A percentile compares a stretch with the other conserved stretches of the same genome.
phyloP scores from a whole-genome alignment of 768 basidiomycete species.

The Rubroboletus pulcherrimus region DNA sequence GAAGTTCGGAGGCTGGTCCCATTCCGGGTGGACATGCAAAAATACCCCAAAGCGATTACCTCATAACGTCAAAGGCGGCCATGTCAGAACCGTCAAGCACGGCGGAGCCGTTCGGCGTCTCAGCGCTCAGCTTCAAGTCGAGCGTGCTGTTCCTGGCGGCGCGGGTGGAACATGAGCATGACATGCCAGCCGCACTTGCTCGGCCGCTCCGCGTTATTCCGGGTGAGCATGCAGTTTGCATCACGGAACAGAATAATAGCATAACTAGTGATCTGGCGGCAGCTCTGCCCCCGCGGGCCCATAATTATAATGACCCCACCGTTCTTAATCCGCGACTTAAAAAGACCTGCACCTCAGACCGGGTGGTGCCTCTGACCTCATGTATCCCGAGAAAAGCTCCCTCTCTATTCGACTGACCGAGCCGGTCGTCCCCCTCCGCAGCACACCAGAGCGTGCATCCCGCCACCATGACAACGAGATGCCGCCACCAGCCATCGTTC shows the following conservation, averaged over 20 bases:
- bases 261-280: not conserved
- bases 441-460: constrained; percentile 33
- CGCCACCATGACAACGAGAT: constrained; percentile 26
- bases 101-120: not conserved
- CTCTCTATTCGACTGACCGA: constrained; percentile 65
- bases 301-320: not conserved
- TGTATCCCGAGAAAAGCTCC: constrained; percentile 35
- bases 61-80: not conserved
- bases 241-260: not conserved
- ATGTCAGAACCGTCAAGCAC: not conserved
- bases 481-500: constrained; percentile 58
- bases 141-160: not conserved
- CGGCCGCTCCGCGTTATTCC: not conserved
- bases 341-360: not conserved
- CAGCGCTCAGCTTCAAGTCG: not conserved
- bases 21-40: not conserved
- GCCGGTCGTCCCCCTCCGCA: constrained; percentile 66
- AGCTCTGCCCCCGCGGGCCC: not conserved
- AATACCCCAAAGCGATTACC: not conserved
- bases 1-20: no score
- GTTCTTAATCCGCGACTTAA: not conserved
- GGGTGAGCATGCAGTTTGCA: no score
- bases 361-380: not conserved
- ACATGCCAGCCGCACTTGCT: not conserved
- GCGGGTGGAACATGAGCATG: constrained; percentile 9